These are phyloP conservation scores for Discostella stelligera DNA, from an alignment of 352 stramenopile species.

Conservation along the genomic window DNA sequence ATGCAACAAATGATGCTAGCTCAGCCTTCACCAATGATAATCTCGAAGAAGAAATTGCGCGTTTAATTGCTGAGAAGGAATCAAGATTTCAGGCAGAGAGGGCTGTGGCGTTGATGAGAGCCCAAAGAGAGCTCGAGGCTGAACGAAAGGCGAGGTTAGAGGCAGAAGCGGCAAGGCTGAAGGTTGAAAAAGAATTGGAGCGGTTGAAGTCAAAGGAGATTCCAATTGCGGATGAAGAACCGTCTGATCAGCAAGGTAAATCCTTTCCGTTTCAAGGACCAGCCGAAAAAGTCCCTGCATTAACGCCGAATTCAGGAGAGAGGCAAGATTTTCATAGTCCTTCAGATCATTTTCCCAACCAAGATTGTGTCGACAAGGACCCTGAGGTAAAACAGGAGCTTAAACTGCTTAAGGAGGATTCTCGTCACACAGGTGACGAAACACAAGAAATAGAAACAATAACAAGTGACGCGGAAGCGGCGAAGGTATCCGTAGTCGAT, in stretches of 20 bases:
- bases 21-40: constrained; percentile 9
- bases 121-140: constrained; percentile 40
- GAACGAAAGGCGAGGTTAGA: constrained; percentile 37
- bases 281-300: background rate
- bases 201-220: constrained; percentile 21
- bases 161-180: constrained; percentile 20
- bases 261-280: background rate
- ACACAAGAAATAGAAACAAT: constrained; percentile 1
- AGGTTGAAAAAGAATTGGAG: constrained; percentile 19
- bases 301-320: background rate
- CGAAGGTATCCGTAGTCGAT: constrained; percentile 14
- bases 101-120: constrained; percentile 47
- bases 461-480: background rate
- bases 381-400: background rate
- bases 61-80: constrained; percentile 50
- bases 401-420: background rate
- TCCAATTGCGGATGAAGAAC: background rate
- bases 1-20: background rate
- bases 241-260: background rate
- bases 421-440: background rate
- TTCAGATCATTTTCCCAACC: background rate
- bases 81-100: constrained; percentile 46
- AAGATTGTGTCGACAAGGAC: background rate
- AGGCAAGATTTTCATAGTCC: background rate
- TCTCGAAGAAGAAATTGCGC: constrained; percentile 47